Conservation (phyloP, 2,329 filamentous ascomycete genomes). For the Pseudogymnoascus sp. region DNA sequence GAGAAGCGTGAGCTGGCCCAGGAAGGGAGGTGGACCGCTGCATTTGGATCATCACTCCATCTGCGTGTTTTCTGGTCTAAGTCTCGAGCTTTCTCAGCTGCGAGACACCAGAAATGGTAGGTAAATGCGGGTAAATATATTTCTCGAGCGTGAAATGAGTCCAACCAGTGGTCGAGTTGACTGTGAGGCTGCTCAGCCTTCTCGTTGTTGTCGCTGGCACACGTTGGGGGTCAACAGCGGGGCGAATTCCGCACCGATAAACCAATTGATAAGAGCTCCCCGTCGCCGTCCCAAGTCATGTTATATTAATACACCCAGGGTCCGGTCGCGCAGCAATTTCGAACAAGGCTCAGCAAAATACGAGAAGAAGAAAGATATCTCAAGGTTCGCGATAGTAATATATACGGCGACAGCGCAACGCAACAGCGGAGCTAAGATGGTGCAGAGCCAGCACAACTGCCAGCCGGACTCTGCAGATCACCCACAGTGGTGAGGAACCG, state of each 20-base stretch:
- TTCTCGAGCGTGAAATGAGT: neutral
- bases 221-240: constrained; percentile 11
- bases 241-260: constrained; percentile 11
- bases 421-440: constrained; percentile 1
- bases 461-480: constrained; percentile 8
- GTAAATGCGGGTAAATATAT: neutral
- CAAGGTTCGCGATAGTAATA: constrained; percentile 1
- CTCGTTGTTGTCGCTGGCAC: constrained; percentile 7
- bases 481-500: constrained; percentile 7
- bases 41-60: constrained; percentile 31
- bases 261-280: constrained; percentile 12
- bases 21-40: constrained; percentile 31
- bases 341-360: constrained; percentile 9
- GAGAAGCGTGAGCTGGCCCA: constrained; percentile 29
- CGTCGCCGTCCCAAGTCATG: constrained; percentile 6
- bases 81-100: constrained; percentile 16
- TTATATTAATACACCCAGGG: constrained; percentile 3
- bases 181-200: constrained; percentile 8
- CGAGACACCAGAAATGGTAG: constrained; percentile 12
- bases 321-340: constrained; percentile 6
- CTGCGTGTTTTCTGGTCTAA: constrained; percentile 15
- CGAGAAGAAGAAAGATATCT: constrained; percentile 2
- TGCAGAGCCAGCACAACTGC: constrained; percentile 9
- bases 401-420: neutral
- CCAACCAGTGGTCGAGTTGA: constrained; percentile 5